phyloP scores from a whole-genome alignment of 2,329 filamentous ascomycete genomes.

The Alternaria sp. region DNA sequence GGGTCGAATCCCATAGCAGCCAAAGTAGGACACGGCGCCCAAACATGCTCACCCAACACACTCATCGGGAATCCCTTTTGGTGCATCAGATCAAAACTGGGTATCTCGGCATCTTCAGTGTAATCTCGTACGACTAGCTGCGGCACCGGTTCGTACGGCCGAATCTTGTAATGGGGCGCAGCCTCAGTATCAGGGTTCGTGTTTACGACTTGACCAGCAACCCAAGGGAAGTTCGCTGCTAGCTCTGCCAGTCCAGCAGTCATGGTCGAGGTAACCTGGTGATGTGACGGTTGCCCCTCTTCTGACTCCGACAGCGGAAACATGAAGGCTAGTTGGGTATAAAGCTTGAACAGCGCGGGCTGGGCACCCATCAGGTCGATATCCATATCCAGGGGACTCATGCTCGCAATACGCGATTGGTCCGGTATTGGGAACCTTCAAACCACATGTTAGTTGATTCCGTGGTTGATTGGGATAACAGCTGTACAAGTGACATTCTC shows the following conservation, averaged over 20 bases:
- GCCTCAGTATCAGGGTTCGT: constrained; percentile 45
- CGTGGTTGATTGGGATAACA: background rate
- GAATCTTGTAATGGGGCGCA: constrained; percentile 53
- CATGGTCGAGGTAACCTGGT: constrained; percentile 18
- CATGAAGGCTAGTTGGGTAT: constrained; percentile 57
- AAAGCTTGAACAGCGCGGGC: constrained; percentile 53
- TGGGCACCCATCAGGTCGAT: constrained; percentile 57
- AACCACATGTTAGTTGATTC: background rate
- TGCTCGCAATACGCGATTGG: background rate
- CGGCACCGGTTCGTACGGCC: constrained; percentile 41
- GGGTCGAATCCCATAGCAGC: constrained; percentile 31
- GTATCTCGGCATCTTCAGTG: constrained; percentile 44
- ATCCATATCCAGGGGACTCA: constrained; percentile 23
- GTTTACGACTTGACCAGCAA: constrained; percentile 51
- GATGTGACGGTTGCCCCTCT: background rate
- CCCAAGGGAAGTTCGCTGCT: constrained; percentile 55
- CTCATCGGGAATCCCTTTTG: constrained; percentile 55
- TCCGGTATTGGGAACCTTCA: background rate
- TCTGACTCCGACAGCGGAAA: constrained; percentile 45
- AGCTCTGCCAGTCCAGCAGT: constrained; percentile 40
- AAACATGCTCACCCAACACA: constrained; percentile 58
- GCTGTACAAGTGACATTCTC: background rate
- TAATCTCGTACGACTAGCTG: constrained; percentile 56
- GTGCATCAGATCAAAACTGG: constrained; percentile 50
- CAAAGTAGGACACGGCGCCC: constrained; percentile 54